Base-by-base conservation (phyloP, 352 stramenopile species). In the Phytophthora pluvialis region DNA sequence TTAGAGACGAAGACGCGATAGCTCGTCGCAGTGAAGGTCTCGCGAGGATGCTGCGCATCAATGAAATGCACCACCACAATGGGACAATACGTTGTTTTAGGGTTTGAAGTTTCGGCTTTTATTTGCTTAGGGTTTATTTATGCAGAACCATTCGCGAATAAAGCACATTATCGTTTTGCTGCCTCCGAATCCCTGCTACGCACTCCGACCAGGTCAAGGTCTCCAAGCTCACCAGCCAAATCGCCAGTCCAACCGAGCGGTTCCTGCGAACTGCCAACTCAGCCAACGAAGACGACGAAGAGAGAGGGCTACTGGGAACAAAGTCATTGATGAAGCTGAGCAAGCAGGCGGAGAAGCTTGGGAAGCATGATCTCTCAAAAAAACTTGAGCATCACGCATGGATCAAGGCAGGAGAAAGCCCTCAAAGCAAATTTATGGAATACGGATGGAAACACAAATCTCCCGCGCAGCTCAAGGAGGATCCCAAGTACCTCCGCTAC, bases 31-130 rank as follows among this genome's bases (percentile, higher is more conserved):
- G 13, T 43, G 12, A 21, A 25, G 16, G 47, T 36, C 42, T 42
- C 7, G 40, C 21, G 40, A 64, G 3, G 26, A 51, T 40, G 52
- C 29, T 66, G 50, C 11, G 57, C 67, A 69, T 75, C 31, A 48
- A 40, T 51, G n/a, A n/a, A 58, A 49, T 72, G 68, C 36, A 45
- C 39, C 16, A 45, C 39, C 39, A 26, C 39, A 45, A 45, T 25
- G 6, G 13, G 15, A 25, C 1, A 25, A 10, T 44, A 25, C 8
- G 1, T 16, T 44, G 21, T 21, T 21, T 21, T 21, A 21, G 21
- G 21, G 2, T 44, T 44, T 25, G 3, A 35, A 35, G 3, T 35
- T 35, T 35, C 3, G 31, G 4, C 7, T 35, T 21, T 35, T 35
- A 35, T 35, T 21, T 21, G 21, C 2, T 1, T 35, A 35, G 31